Evolutionary conservation across 106 monocot species (phyloP).

Genomic region (Platanthera zijinensis): DNA sequence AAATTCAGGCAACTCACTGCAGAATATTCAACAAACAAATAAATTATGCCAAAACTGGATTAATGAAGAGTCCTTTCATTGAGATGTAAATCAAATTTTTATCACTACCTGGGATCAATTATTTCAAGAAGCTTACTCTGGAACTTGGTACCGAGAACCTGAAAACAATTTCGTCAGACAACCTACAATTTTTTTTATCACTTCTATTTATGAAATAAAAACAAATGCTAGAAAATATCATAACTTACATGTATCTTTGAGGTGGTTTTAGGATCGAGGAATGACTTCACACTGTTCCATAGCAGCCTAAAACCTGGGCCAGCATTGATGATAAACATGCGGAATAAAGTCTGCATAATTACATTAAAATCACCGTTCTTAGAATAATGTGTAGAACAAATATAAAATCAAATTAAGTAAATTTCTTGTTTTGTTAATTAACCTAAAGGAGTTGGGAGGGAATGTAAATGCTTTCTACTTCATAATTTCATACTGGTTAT

Average conservation of each 20-base stretch:
- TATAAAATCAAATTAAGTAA: conserved; percentile 1
- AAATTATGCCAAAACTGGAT: not conserved
- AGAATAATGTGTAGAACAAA: not conserved
- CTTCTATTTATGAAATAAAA: conserved; percentile 3
- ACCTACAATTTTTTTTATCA: not conserved
- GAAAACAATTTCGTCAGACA: conserved; percentile 9
- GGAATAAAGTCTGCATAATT: conserved; percentile 28
- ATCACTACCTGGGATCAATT: conserved; percentile 40
- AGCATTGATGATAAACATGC: conserved; percentile 62
- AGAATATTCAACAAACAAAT: conserved; percentile 6
- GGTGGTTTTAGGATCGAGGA: conserved; percentile 54
- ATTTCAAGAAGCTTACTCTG: conserved; percentile 44
- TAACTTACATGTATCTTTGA: conserved; percentile 52
- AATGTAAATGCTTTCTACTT: not conserved
- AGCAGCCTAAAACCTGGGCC: conserved; percentile 47
- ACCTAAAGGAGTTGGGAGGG: not conserved
- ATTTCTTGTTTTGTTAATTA: not conserved
- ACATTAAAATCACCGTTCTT: not conserved
- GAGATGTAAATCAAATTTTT: not conserved
- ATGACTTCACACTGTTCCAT: conserved; percentile 49
- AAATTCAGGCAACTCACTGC: conserved; percentile 55
- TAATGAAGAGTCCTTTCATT: not conserved
- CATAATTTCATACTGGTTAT: too few relatives aligned
- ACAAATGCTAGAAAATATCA: not conserved
- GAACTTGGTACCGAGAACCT: conserved; percentile 53